phyloP scores from a whole-genome alignment of 257 asterid species.

The Coffea eugenioides region DNA sequence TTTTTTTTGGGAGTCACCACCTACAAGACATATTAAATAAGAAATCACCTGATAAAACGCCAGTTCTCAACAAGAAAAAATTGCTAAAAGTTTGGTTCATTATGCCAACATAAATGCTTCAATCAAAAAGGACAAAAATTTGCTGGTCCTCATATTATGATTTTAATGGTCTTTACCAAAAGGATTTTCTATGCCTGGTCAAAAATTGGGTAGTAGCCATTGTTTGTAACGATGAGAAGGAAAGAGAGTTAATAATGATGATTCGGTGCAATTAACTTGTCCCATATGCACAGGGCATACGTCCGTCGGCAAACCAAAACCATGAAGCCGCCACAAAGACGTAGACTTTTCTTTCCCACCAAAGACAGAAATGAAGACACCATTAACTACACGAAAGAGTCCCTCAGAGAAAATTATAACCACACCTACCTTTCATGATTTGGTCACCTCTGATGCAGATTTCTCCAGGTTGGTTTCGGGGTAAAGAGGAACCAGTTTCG shows the following conservation, averaged over 20 bases:
- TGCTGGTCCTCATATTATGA: not conserved
- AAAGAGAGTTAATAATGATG: not conserved
- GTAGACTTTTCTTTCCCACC: not conserved
- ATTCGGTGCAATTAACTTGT: not conserved
- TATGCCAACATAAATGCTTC: not conserved
- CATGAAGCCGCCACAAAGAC: not conserved
- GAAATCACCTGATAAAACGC: too few species aligned
- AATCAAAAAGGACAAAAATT: not conserved
- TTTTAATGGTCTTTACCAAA: not conserved
- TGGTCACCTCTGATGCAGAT: conserved; percentile 88
- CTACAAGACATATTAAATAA: too few species aligned
- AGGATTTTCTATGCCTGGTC: not conserved
- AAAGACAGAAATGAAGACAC: too few species aligned
- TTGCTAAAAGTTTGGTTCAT: too few species aligned
- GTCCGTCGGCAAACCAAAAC: not conserved
- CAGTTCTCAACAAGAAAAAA: too few species aligned
- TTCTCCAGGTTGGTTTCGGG: conserved; percentile 79
- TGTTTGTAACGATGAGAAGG: not conserved
- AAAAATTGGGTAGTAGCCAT: not conserved
- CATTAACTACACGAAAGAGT: not conserved
- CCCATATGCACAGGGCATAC: not conserved
- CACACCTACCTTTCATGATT: conserved; percentile 81
- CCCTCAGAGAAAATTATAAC: not conserved
- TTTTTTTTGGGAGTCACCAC: too few species aligned
- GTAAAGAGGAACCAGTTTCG: conserved; percentile 56